Evolutionary conservation across 106 monocot species (phyloP), one percentile per base, ranked within the genome.

Genomic region (Posidonia australis): DNA sequence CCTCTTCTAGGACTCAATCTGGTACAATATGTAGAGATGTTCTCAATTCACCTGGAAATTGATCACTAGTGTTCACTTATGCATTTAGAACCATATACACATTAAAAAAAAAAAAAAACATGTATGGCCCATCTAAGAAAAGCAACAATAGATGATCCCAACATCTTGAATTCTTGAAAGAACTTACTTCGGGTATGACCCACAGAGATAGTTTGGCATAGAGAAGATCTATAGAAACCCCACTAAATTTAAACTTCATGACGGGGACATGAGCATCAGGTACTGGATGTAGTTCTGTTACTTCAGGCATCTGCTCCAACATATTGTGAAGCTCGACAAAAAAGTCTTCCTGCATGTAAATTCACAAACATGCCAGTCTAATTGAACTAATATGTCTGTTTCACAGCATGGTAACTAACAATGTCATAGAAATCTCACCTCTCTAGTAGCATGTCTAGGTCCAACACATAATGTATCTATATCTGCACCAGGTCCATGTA

Each of bases 241-340:
- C 96, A 77, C 12, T 65, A 68, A 96, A 79, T 66, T 82, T 87
- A 64, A 96, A 96, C 62, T 32, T 78, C 90, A 96, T 82, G 10
- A 96, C 87, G 51, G 96, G 96, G 10, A 96, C 96, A 70, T 85
- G 84, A 78, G 96, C 96, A 84, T 90, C 96, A 77, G 96, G 90
- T 7, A 96, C 96, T 31, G 90, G 90, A 63, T 96, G 90, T 49
- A 96, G 67, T 70, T 96, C 96, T 53, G 82, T 60, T 53, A 96
- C 96, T 77, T 90, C 96, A 51, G 79, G 82, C 84, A 87, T 96
- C 74, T 87, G 84, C 46, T 72, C 76, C 64, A 96, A 67, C 77
- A 96, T 90, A 20, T 82, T 80, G 73, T 79, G 81, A 65, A 96
- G 75, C 64, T 82, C 86, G n/a, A 26, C 42, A 58, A 96, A 96